Conservation (phyloP, 176 grass and related monocot genomes). For the Oryza punctata region DNA sequence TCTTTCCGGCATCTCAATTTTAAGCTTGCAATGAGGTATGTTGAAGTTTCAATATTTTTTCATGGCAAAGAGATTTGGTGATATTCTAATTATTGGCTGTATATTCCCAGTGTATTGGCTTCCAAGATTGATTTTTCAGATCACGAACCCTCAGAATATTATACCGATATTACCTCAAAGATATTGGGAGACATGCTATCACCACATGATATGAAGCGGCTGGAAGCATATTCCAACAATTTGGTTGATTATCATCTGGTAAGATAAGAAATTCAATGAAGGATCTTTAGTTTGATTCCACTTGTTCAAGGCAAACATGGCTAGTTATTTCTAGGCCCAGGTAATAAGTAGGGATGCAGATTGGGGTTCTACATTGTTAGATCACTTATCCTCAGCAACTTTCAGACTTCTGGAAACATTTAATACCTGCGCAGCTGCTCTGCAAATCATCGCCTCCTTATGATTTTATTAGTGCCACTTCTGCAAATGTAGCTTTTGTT, state of each 20-base stretch:
- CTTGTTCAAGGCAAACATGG: neutral
- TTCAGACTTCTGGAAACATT: neutral
- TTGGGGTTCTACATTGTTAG: neutral
- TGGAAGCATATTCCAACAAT: conserved; percentile 95
- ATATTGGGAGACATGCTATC: conserved; percentile 59
- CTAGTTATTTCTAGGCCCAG: neutral
- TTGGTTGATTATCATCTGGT: conserved; percentile 94
- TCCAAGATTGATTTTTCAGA: conserved; percentile 81
- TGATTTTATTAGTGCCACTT: neutral
- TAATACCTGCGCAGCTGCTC: neutral
- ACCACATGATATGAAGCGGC: conserved; percentile 87
- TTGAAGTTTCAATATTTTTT: conserved; percentile 30
- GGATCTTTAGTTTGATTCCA: neutral
- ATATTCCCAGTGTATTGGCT: conserved; percentile 72
- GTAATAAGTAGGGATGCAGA: neutral
- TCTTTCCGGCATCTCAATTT: conserved; percentile 72
- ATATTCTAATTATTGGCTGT: conserved; percentile 40
- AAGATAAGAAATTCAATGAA: conserved; percentile 59
- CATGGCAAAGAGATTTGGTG: neutral
- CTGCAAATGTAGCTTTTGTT: neutral
- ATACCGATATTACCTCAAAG: conserved; percentile 36
- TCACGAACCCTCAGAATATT: conserved; percentile 37
- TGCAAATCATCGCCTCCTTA: conserved; percentile 3
- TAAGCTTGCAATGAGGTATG: conserved; percentile 87
- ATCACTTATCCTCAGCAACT: neutral